Evolutionary conservation across 75 land plant genomes (phyloP), one percentile per base, ranked within the genome.

Genomic region (Chamaecyparis obtusa): DNA sequence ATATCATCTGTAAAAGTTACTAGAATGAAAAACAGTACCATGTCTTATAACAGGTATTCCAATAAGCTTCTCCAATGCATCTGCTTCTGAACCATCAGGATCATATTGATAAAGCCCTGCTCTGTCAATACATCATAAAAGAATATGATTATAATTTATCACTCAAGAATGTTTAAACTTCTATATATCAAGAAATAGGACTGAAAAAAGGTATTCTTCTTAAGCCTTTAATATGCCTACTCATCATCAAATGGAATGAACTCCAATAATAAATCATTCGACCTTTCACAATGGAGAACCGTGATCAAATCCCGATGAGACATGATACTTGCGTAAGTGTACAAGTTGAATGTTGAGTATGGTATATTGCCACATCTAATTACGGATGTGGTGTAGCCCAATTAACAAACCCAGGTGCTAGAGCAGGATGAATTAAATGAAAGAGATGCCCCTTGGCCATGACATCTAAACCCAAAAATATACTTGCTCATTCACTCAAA

Each of bases 91-190:
- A 49, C 97, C 97, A 89, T 96, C 95, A 32, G 93, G 94, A 89
- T 98, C 99, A 90, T 94, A 98, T 84, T 98, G 94, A 71, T 83
- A 89, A 9, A 98, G 87, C 11, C 99, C 99, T 97, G 90, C 85
- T 60, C 88, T 85, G 89, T 57, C 83, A 85, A 44, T 36, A 11
- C 83, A 87, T 49, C 16, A 83, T 36, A 72, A 55, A 80, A 86
- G 75, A 49, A 83, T 36, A 24, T 16, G 78, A 54, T 32, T 89
- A 39, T 39, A 39, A 39, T 39, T 39, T 39, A 72, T 86, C 72
- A 56, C 35, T 82, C 21, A 43, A 71, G 64, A 43, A 56, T 13
- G 16, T 74, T 33, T 74, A 14, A 33, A 14, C 76, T 74, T 13
- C 14, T 74, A 74, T 10, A 74, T 33, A 74, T 74, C 36, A 32